phyloP scores from a whole-genome alignment of 2,329 filamentous ascomycete genomes.

The Claviceps lovelessii region DNA sequence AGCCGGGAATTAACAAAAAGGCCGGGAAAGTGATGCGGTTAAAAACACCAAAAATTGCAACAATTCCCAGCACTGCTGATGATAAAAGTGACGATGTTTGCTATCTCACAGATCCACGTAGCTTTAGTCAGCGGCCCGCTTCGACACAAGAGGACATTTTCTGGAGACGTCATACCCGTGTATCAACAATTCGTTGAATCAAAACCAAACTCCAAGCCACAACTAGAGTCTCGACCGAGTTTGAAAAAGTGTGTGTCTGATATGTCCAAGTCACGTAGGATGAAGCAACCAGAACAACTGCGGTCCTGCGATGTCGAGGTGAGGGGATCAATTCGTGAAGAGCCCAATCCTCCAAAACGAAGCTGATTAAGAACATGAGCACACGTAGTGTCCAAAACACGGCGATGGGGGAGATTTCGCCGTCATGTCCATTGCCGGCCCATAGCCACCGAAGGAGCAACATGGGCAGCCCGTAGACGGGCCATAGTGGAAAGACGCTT shows the following conservation, averaged over 20 bases:
- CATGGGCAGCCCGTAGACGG: slow-evolving; percentile 88
- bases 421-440: slow-evolving; percentile 66
- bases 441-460: slow-evolving; percentile 83
- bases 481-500: slow-evolving; percentile 94
- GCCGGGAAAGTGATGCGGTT: slow-evolving; percentile 96
- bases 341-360: slow-evolving; percentile 96
- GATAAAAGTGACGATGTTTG: slow-evolving; percentile 63
- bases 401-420: slow-evolving; percentile 63
- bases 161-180: slow-evolving; percentile 44
- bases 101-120: slow-evolving; percentile 22
- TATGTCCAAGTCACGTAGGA: slow-evolving; percentile 99
- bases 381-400: slow-evolving; percentile 82
- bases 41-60: slow-evolving; percentile 76
- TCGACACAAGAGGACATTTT: neutral
- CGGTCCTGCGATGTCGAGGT: slow-evolving; percentile 54
- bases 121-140: slow-evolving; percentile 13
- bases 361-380: slow-evolving; percentile 88
- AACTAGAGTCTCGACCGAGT: slow-evolving; percentile 85
- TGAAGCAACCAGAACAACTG: slow-evolving; percentile 75
- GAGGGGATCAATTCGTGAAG: slow-evolving; percentile 79
- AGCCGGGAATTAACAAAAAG: slow-evolving; percentile 70
- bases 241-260: slow-evolving; percentile 96
- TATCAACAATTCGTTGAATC: slow-evolving; percentile 70
- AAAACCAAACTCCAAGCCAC: slow-evolving; percentile 89
- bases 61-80: slow-evolving; percentile 63